These are phyloP conservation scores for Penicillium sp. DNA, from an alignment of 2,329 filamentous ascomycete genomes.

Conservation along the genomic window DNA sequence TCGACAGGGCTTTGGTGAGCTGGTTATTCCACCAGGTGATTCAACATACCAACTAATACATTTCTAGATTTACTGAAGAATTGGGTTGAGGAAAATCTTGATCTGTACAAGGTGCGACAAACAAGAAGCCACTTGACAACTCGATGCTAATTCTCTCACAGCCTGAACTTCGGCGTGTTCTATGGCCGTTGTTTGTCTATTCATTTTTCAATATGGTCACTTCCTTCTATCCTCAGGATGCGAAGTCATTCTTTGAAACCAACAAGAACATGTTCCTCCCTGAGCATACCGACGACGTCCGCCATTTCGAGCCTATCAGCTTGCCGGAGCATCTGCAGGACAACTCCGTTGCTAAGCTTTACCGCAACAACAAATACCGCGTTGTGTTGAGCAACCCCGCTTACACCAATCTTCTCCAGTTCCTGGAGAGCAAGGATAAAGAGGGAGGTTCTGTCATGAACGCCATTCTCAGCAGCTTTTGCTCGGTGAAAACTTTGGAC, in stretches of 20 bases:
- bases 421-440: conserved; percentile 81
- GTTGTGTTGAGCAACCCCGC: conserved; percentile 85
- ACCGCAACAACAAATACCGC: conserved; percentile 82
- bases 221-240: conserved; percentile 69
- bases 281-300: conserved; percentile 77
- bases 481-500: conserved; percentile 61
- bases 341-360: conserved; percentile 75
- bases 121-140: background rate
- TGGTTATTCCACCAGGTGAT: background rate
- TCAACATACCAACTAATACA: conserved; percentile 1
- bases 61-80: conserved; percentile 63
- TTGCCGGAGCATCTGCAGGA: conserved; percentile 75
- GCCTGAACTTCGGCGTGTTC: conserved; percentile 81
- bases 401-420: conserved; percentile 79
- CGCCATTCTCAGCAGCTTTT: conserved; percentile 64
- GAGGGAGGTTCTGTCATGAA: conserved; percentile 77
- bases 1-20: conserved; percentile 64
- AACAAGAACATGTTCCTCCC: conserved; percentile 70
- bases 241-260: conserved; percentile 69
- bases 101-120: conserved; percentile 77
- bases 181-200: conserved; percentile 95
- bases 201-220: conserved; percentile 79
- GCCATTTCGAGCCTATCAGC: conserved; percentile 69
- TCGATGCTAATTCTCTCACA: conserved; percentile 37
- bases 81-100: conserved; percentile 89